These are phyloP conservation scores for Thuidium tamariscinum DNA, from an alignment of 225 moss, liverwort and hornwort genomes.

Conservation along the genomic window DNA sequence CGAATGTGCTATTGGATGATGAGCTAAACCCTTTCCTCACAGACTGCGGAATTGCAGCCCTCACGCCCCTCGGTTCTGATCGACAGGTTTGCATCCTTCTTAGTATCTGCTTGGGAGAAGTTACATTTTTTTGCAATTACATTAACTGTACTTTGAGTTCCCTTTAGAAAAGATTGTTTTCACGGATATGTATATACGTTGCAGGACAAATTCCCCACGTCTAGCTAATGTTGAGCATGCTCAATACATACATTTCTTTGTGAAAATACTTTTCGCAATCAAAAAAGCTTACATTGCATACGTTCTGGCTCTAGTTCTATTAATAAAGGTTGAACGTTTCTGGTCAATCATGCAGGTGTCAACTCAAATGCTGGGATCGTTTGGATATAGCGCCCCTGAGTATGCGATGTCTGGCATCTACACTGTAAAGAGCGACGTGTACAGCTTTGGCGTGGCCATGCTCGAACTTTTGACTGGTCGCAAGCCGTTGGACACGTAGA, in stretches of 20 bases:
- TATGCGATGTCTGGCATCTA: conserved; percentile 68
- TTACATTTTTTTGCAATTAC: not conserved
- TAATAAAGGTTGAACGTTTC: not conserved
- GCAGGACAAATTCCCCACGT: not conserved
- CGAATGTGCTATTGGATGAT: conserved; percentile 65
- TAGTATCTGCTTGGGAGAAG: not conserved
- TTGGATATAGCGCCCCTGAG: conserved; percentile 78
- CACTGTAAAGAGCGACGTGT: conserved; percentile 69
- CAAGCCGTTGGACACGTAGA: conserved; percentile 65
- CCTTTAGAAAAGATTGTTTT: not conserved
- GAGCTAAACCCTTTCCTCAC: conserved; percentile 54
- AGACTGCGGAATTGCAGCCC: conserved; percentile 68
- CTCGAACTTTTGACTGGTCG: conserved; percentile 78
- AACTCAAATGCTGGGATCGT: conserved; percentile 63
- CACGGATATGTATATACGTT: not conserved
- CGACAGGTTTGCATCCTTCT: conserved; percentile 43
- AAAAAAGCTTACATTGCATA: not conserved
- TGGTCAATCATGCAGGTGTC: conserved; percentile 54
- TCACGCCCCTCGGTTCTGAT: conserved; percentile 57
- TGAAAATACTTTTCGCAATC: not conserved
- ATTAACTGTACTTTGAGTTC: not conserved
- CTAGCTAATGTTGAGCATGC: not conserved
- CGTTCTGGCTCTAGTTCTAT: not conserved
- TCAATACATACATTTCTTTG: not conserved
- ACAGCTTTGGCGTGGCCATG: conserved; percentile 81